Percentiles rank a stretch among this genome's conserved stretches.
These are phyloP conservation scores for Salix caprea DNA, from an alignment of 345 rosid species.

Conservation along the genomic window DNA sequence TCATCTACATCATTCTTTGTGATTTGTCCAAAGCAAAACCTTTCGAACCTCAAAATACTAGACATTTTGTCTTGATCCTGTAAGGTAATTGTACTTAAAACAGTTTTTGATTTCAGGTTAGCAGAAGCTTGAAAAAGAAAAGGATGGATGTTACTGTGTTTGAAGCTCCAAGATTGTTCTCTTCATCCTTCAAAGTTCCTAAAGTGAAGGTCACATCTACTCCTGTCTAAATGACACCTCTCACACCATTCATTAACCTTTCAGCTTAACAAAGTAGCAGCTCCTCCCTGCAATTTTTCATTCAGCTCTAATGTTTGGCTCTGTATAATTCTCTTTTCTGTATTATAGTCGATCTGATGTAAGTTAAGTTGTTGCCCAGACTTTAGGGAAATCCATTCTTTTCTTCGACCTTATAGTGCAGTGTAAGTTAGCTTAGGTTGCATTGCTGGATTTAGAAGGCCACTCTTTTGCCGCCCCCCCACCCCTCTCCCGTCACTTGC, in stretches of 20 bases:
- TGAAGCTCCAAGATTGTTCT: slow-evolving; percentile 65
- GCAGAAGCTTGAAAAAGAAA: slow-evolving; percentile 60
- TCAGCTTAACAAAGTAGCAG: neutral
- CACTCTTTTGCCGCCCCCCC: too few relatives aligned
- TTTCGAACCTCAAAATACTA: neutral
- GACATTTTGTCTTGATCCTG: neutral
- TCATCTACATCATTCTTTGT: neutral
- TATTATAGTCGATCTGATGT: neutral
- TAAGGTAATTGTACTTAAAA: neutral
- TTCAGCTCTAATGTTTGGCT: neutral
- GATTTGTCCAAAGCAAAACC: neutral
- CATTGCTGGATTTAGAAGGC: neutral
- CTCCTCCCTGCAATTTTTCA: neutral
- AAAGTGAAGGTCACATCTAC: slow-evolving; percentile 57
- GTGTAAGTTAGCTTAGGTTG: neutral
- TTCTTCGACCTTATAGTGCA: neutral
- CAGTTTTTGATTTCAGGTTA: slow-evolving; percentile 38
- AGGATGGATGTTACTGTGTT: slow-evolving; percentile 18
- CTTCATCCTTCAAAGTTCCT: slow-evolving; percentile 67
- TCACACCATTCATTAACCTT: neutral
- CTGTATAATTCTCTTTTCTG: neutral
- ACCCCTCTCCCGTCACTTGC: too few relatives aligned
- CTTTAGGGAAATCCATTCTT: neutral
- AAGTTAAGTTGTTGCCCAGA: neutral
- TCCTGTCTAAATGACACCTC: neutral